Evolutionary conservation across 2,329 filamentous ascomycete genomes (phyloP).

Genomic region (Exophiala lecanii-corni): DNA sequence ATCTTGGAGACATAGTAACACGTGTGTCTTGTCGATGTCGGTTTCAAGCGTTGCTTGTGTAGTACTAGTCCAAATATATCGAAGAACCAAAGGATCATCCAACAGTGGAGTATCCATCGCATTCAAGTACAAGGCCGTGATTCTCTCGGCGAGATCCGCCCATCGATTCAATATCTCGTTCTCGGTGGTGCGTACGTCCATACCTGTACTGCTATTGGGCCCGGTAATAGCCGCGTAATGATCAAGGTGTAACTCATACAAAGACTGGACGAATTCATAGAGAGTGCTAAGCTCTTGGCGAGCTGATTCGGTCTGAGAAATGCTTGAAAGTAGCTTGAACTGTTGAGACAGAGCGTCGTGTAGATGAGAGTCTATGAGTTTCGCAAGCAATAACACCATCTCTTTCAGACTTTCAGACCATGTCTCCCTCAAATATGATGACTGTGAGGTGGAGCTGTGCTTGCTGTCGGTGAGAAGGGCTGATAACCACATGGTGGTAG

Average conservation of each 20-base stretch:
- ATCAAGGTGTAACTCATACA: conserved; percentile 66
- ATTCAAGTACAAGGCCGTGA: conserved; percentile 41
- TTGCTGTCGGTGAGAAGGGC: conserved; percentile 36
- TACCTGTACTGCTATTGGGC: conserved; percentile 53
- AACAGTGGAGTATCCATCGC: conserved; percentile 25
- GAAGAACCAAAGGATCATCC: conserved; percentile 46
- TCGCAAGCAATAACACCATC: conserved; percentile 49
- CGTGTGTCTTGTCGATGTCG: conserved; percentile 54
- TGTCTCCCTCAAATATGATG: conserved; percentile 49
- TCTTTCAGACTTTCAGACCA: conserved; percentile 56
- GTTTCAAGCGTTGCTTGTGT: conserved; percentile 57
- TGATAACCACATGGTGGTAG: conserved; percentile 52
- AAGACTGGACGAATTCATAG: conserved; percentile 43
- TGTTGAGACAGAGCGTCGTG: conserved; percentile 39
- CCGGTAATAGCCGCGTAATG: conserved; percentile 60
- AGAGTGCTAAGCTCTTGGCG: background rate
- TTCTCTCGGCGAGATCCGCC: conserved; percentile 53
- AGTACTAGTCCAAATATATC: conserved; percentile 64
- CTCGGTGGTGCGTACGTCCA: conserved; percentile 49
- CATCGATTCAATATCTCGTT: conserved; percentile 58
- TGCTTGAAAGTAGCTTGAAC: background rate
- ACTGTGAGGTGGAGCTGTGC: conserved; percentile 27
- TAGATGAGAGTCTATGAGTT: conserved; percentile 52
- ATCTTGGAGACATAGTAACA: conserved; percentile 59
- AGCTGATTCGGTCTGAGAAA: conserved; percentile 9